Evolutionary conservation across 306 rosid species (phyloP).

Genomic region (Cyamopsis tetragonoloba): DNA sequence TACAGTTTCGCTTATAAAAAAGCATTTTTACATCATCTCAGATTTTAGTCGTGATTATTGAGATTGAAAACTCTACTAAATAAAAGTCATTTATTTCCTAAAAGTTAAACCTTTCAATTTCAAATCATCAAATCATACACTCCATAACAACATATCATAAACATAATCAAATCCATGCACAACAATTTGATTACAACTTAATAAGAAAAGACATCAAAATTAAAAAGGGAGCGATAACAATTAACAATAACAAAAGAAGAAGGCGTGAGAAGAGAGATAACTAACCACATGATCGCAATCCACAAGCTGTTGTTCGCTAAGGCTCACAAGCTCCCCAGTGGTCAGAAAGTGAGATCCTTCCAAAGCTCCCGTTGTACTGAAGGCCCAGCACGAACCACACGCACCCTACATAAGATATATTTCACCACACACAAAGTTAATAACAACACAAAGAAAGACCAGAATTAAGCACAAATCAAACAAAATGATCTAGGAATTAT

Average conservation of each 20-base stretch:
- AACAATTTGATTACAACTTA: not conserved
- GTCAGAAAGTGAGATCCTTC: slow-evolving; percentile 83
- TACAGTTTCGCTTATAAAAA: too few relatives aligned
- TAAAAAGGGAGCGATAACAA: not conserved
- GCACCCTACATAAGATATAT: slow-evolving; percentile 61
- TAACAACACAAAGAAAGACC: not conserved
- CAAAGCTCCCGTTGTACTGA: slow-evolving; percentile 84
- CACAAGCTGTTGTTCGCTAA: slow-evolving; percentile 97
- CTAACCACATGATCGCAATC: slow-evolving; percentile 97
- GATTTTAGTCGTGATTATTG: too few relatives aligned
- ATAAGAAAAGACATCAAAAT: not conserved
- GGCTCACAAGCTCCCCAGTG: slow-evolving; percentile 66
- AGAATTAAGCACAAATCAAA: not conserved
- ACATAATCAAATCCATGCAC: not conserved
- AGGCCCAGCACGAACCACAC: slow-evolving; percentile 96
- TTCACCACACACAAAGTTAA: not conserved
- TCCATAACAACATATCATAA: not conserved
- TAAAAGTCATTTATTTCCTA: not conserved
- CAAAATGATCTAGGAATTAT: not conserved
- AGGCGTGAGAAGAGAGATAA: slow-evolving; percentile 4
- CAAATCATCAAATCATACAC: not conserved
- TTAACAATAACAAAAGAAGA: not conserved
- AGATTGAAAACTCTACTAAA: not conserved
- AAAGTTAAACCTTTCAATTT: not conserved
- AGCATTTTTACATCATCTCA: too few relatives aligned